Percentiles rank a stretch among this genome's conserved stretches.
These are phyloP conservation scores for Cladorrhinum samala DNA, from an alignment of 495 filamentous ascomycete genomes.

Conservation along the genomic window DNA sequence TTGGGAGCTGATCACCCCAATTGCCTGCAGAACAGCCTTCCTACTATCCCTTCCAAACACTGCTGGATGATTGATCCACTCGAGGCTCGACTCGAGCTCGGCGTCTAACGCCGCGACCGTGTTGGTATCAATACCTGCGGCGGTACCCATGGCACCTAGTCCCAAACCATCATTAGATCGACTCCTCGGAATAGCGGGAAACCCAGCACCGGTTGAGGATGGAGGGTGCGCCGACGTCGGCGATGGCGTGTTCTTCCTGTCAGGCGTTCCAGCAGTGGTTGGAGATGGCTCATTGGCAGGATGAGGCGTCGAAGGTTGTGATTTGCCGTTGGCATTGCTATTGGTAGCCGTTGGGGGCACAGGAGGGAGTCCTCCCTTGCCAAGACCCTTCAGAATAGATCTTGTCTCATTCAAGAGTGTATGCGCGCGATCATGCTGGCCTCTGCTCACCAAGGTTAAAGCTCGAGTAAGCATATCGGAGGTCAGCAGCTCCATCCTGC, in stretches of 20 bases:
- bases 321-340: constrained; percentile 26
- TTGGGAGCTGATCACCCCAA: constrained; percentile 93
- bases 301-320: constrained; percentile 43
- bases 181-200: constrained; percentile 24
- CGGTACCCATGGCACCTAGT: constrained; percentile 56
- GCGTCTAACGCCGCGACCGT: constrained; percentile 84
- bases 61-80: constrained; percentile 97
- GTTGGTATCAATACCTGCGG: constrained; percentile 65
- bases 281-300: constrained; percentile 41
- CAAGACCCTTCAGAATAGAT: constrained; percentile 90
- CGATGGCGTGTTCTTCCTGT: constrained; percentile 44
- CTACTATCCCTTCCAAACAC: constrained; percentile 92
- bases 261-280: constrained; percentile 37
- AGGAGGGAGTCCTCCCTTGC: constrained; percentile 92
- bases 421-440: constrained; percentile 88
- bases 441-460: constrained; percentile 81
- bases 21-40: constrained; percentile 93
- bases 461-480: constrained; percentile 97
- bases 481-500: constrained; percentile 94
- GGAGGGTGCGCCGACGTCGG: constrained; percentile 44
- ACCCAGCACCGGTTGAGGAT: constrained; percentile 18
- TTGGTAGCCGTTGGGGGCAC: constrained; percentile 41
- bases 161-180: constrained; percentile 41
- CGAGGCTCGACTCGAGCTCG: constrained; percentile 86
- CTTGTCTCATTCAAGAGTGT: constrained; percentile 89